phyloP scores from a whole-genome alignment of 2,329 filamentous ascomycete species.

The Trichoderma pleuroti region DNA sequence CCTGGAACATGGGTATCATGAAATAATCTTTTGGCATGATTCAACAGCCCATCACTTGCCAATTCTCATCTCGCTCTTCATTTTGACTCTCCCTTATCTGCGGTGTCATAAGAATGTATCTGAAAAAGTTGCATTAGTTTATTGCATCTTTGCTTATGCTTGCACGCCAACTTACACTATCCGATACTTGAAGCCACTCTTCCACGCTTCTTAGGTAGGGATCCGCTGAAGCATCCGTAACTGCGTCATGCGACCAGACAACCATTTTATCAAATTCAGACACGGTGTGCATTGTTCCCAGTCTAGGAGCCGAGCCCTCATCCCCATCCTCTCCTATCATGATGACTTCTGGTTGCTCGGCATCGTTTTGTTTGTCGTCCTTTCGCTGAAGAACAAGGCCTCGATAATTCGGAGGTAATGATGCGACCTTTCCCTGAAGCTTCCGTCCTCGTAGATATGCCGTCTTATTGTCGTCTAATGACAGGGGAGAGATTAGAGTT shows the following conservation, averaged over 20 bases:
- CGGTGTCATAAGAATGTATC: slow-evolving; percentile 21
- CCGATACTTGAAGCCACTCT: slow-evolving; percentile 76
- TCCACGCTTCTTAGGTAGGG: slow-evolving; percentile 69
- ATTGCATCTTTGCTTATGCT: too few relatives aligned
- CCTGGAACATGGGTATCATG: neutral
- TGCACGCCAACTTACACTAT: slow-evolving; percentile 47
- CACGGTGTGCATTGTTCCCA: slow-evolving; percentile 58
- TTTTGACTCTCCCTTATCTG: neutral
- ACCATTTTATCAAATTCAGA: slow-evolving; percentile 70
- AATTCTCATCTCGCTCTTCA: neutral
- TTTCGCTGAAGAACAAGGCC: slow-evolving; percentile 54
- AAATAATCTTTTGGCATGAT: neutral
- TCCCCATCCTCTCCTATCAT: slow-evolving; percentile 24
- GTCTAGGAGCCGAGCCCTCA: slow-evolving; percentile 43
- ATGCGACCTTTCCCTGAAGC: slow-evolving; percentile 63
- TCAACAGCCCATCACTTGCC: neutral
- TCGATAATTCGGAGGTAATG: slow-evolving; percentile 67
- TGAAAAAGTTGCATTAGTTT: neutral
- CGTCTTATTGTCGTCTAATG: slow-evolving; percentile 48
- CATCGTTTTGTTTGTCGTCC: slow-evolving; percentile 23
- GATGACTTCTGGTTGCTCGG: slow-evolving; percentile 23
- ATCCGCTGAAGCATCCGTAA: slow-evolving; percentile 61
- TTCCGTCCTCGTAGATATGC: slow-evolving; percentile 79
- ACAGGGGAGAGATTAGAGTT: neutral
- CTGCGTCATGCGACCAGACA: slow-evolving; percentile 78